Evolutionary conservation across 2,329 filamentous ascomycete species (phyloP).

Genomic region (Monilinia polystroma): DNA sequence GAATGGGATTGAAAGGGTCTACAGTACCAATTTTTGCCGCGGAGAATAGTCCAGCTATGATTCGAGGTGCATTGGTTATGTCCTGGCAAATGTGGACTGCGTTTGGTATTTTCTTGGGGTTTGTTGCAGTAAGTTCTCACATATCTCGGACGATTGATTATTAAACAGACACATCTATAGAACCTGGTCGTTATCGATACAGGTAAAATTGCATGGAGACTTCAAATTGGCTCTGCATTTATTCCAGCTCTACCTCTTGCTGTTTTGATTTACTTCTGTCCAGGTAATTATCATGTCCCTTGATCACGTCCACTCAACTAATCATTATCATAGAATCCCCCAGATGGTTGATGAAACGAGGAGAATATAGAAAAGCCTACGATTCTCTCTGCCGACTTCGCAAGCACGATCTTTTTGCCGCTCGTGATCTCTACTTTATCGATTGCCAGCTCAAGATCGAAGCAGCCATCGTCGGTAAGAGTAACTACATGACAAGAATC

Average conservation of each 20-base stretch:
- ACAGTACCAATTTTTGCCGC: constrained; percentile 52
- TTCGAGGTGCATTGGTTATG: constrained; percentile 71
- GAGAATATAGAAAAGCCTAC: constrained; percentile 50
- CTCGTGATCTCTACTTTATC: constrained; percentile 62
- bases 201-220: constrained; percentile 57
- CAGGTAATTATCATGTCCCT: constrained; percentile 33
- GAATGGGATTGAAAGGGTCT: constrained; percentile 57
- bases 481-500: constrained; percentile 61
- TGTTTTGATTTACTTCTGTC: constrained; percentile 62
- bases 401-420: constrained; percentile 58
- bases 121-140: constrained; percentile 32
- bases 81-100: constrained; percentile 74
- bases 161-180: not conserved
- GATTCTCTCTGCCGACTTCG: constrained; percentile 58
- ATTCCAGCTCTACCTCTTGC: constrained; percentile 59
- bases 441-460: constrained; percentile 48
- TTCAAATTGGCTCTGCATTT: constrained; percentile 64
- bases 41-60: constrained; percentile 52
- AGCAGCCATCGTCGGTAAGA: constrained; percentile 35
- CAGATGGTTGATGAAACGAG: constrained; percentile 48
- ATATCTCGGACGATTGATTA: fast-evolving
- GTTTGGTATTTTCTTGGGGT: constrained; percentile 56
- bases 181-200: constrained; percentile 52
- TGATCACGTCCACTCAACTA: not conserved
- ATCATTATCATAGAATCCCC: constrained; percentile 48